These are phyloP conservation scores for Moringa oleifera DNA, from an alignment of 345 rosid species.

Conservation along the genomic window DNA sequence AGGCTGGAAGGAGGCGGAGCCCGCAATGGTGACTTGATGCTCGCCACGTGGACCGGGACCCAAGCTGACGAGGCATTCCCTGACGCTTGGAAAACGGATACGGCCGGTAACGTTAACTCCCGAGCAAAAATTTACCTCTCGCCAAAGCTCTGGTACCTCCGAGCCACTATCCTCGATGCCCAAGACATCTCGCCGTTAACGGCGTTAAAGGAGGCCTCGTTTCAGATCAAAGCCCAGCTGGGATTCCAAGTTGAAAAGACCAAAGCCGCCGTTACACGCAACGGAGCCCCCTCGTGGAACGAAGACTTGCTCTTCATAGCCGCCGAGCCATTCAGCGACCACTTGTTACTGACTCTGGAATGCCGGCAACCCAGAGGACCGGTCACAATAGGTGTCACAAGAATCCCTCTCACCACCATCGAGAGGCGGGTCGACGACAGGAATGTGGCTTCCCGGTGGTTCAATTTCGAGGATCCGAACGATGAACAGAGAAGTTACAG, in stretches of 20 bases:
- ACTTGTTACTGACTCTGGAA: slow-evolving; percentile 51
- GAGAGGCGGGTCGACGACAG: slow-evolving; percentile 93
- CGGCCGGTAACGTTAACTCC: slow-evolving; percentile 56
- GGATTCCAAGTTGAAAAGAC: slow-evolving; percentile 80
- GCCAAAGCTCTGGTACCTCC: slow-evolving; percentile 81
- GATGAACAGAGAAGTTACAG: slow-evolving; percentile 50
- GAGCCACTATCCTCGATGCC: slow-evolving; percentile 69
- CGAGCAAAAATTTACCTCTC: slow-evolving; percentile 81
- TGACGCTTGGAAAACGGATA: slow-evolving; percentile 84
- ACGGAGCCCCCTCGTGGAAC: slow-evolving; percentile 77
- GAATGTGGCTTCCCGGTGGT: slow-evolving; percentile 62
- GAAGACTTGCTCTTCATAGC: slow-evolving; percentile 78
- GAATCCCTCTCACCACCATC: slow-evolving; percentile 40
- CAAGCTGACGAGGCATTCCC: slow-evolving; percentile 93
- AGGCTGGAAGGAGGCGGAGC: slow-evolving; percentile 72
- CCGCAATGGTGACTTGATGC: slow-evolving; percentile 69
- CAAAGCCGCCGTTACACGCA: slow-evolving; percentile 39
- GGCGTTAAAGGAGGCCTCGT: slow-evolving; percentile 47
- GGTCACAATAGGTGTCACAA: slow-evolving; percentile 35
- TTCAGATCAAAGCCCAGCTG: slow-evolving; percentile 63
- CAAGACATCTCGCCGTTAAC: slow-evolving; percentile 51
- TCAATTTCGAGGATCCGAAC: slow-evolving; percentile 45
- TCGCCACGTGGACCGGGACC: slow-evolving; percentile 93
- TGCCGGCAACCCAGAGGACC: slow-evolving; percentile 51
- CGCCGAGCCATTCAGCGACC: slow-evolving; percentile 71